These are phyloP conservation scores for Fusarium nurragi DNA, from an alignment of 2,329 filamentous ascomycete genomes.

Conservation along the genomic window DNA sequence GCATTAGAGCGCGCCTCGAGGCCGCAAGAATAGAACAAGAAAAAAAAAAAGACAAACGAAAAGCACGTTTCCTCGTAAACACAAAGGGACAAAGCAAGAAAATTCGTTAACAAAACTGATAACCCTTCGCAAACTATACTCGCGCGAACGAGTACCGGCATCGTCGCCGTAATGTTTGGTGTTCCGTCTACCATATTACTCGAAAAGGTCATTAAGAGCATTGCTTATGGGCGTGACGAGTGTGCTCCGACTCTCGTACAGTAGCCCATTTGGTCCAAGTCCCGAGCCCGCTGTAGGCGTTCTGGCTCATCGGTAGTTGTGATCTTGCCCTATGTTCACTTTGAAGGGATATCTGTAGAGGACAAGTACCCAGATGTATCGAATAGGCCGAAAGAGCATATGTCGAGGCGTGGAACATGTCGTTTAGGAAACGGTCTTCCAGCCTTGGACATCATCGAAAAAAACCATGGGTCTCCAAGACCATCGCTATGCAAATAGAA, in stretches of 20 bases:
- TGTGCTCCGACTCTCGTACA: slow-evolving; percentile 16
- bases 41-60: slow-evolving; percentile 36
- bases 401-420: slow-evolving; percentile 10
- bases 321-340: slow-evolving; percentile 1
- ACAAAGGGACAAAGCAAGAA: slow-evolving; percentile 44
- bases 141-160: slow-evolving; percentile 42
- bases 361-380: slow-evolving; percentile 20
- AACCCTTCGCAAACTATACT: slow-evolving; percentile 36
- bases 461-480: slow-evolving; percentile 36
- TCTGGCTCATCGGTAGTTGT: background rate
- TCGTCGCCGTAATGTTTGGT: slow-evolving; percentile 36
- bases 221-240: slow-evolving; percentile 29
- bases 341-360: background rate
- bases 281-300: slow-evolving; percentile 5
- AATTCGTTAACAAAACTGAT: slow-evolving; percentile 38
- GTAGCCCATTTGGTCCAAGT: slow-evolving; percentile 11
- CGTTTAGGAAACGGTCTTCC: slow-evolving; percentile 18
- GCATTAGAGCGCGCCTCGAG: slow-evolving; percentile 38
- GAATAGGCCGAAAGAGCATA: slow-evolving; percentile 8
- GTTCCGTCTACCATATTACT: slow-evolving; percentile 45
- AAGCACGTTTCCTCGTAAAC: slow-evolving; percentile 42
- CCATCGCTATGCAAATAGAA: slow-evolving; percentile 53
- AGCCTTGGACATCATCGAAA: slow-evolving; percentile 28
- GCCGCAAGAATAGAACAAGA: slow-evolving; percentile 33
- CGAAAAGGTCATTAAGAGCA: slow-evolving; percentile 43